Conservation (phyloP, 257 asterid genomes). For the Petunia axillaris region DNA sequence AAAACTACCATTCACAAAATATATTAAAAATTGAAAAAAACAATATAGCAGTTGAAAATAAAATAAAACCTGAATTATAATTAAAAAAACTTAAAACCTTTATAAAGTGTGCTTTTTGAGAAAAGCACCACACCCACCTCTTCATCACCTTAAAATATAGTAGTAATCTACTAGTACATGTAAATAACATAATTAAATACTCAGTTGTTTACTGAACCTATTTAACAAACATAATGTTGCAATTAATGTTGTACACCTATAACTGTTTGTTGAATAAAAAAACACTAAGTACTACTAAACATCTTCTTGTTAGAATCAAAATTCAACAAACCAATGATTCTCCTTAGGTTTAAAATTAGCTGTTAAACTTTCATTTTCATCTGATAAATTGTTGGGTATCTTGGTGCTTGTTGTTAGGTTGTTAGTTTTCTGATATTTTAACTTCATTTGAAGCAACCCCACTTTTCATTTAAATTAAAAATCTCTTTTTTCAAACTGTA, state of each 20-base stretch:
- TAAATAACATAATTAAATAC: too few species aligned
- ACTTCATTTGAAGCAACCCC: constrained; percentile 68
- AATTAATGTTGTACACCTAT: constrained; percentile 17
- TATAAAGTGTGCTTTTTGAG: too few species aligned
- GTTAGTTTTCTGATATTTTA: constrained; percentile 48
- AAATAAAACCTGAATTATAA: too few species aligned
- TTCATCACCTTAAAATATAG: too few species aligned
- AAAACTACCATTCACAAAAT: too few species aligned
- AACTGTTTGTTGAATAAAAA: background rate
- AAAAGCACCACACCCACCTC: too few species aligned
- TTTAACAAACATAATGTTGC: too few species aligned
- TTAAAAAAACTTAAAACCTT: too few species aligned
- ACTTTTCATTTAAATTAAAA: constrained; percentile 21
- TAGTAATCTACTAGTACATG: too few species aligned
- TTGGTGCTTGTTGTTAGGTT: constrained; percentile 63
- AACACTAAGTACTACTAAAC: constrained; percentile 24
- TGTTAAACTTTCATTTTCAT: constrained; percentile 73
- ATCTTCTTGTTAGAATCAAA: constrained; percentile 34
- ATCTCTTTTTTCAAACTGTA: constrained; percentile 31
- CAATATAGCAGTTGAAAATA: too few species aligned
- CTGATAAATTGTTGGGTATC: constrained; percentile 44
- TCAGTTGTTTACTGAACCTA: too few species aligned
- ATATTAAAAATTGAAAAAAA: too few species aligned
- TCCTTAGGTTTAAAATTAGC: constrained; percentile 40
- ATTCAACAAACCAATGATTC: constrained; percentile 25